Evolutionary conservation across 2,329 filamentous ascomycete genomes (phyloP).

Genomic region (Apiospora saccharicola): DNA sequence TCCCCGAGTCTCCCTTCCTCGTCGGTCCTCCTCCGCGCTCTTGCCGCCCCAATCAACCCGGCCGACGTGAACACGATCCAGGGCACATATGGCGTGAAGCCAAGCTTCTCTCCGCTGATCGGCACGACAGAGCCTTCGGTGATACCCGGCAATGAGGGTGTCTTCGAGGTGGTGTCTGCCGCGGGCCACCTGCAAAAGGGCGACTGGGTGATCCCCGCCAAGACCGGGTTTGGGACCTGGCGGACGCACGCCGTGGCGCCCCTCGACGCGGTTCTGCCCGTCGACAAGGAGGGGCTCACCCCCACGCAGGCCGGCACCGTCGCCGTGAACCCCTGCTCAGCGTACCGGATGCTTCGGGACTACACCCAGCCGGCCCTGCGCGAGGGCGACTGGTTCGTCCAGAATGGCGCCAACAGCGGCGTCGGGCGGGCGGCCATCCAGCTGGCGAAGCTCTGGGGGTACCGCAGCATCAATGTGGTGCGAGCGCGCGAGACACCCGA

Average conservation of each 20-base stretch:
- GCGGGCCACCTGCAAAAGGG: constrained; percentile 63
- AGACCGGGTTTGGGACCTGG: constrained; percentile 90
- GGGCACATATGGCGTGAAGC: constrained; percentile 90
- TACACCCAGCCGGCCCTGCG: constrained; percentile 63
- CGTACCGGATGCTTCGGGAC: constrained; percentile 90
- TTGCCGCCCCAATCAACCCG: constrained; percentile 93
- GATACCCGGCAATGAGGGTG: constrained; percentile 88
- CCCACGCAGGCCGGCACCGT: constrained; percentile 86
- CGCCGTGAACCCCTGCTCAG: constrained; percentile 91
- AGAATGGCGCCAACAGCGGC: constrained; percentile 95
- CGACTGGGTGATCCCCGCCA: constrained; percentile 93
- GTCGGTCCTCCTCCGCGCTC: constrained; percentile 80
- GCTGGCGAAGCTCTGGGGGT: constrained; percentile 83
- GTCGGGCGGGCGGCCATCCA: constrained; percentile 94
- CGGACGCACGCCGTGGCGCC: constrained; percentile 83
- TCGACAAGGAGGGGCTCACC: constrained; percentile 73
- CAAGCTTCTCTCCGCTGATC: constrained; percentile 76
- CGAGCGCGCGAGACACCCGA: constrained; percentile 71
- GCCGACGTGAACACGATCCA: constrained; percentile 98
- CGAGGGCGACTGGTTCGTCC: constrained; percentile 92
- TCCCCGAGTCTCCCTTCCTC: constrained; percentile 72
- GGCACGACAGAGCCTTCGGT: constrained; percentile 80
- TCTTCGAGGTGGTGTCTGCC: constrained; percentile 78
- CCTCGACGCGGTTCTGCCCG: constrained; percentile 48
- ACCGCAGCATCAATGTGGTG: constrained; percentile 89